Base-by-base conservation (phyloP, 257 asterid species). In the Nicotiana noctiflora region DNA sequence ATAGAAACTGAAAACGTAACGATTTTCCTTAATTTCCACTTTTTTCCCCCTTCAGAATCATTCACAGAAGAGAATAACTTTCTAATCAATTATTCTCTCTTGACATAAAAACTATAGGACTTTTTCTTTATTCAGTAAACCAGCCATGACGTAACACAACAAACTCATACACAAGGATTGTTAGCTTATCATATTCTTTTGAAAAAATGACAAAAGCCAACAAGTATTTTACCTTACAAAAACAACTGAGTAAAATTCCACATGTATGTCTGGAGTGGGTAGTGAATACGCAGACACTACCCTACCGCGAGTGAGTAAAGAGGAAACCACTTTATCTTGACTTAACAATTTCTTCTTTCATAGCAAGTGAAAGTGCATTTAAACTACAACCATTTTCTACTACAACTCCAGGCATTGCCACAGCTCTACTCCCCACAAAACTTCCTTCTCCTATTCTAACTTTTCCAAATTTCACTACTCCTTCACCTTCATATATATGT, bases 401-500 rank as follows among this genome's bases (percentile, higher is more conserved):
- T 13, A 87, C 89, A 46, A 93, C 98, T 31, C 98, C 97, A 8
- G 98, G 98, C 98, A 93, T 93, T 14, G 86, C 96, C n/a, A 92
- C 86, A 4, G 90, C 92, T 80, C 98, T 85, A 53, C 93, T 91
- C 78, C 98, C 98, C 29, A 92, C 90, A 82, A 89, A 93, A 49
- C 98, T 95, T 1, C 92, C 92, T 80, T 92, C 96, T 19, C 90
- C 92, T 25, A 93, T 75, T 70, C 76, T 88, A 60, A 93, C 88
- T 89, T 90, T 93, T 11, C 96, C 96, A 76, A 90, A 93, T 88
- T 92, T 93, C 82, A 93, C 93, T 80, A 85, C 85, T 55, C 98
- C 94, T 74, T 91, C 97, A 4, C 97, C 98, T 80, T 92, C 98
- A 23, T 93, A 93, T 46, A 93, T 84, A 53, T 92, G 98, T 55